Percentiles rank a stretch among this genome's conserved stretches.
Evolutionary conservation across 805 yeast species (phyloP).

Genomic region (Kodamaea kaohsiungensis): DNA sequence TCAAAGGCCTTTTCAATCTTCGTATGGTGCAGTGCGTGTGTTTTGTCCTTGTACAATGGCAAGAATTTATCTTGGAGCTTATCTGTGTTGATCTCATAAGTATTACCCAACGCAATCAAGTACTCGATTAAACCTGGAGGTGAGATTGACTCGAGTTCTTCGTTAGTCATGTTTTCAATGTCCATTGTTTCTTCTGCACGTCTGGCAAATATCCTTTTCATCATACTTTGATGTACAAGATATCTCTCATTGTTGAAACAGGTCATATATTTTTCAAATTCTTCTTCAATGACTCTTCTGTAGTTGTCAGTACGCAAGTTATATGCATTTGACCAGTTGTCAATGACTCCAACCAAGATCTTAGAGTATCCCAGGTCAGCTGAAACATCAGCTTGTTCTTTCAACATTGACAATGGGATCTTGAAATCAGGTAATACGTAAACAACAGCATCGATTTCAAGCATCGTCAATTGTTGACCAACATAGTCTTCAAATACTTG

Average conservation of each 20-base stretch:
- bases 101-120: conserved; percentile 79
- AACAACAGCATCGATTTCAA: conserved; percentile 44
- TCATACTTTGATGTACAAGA: conserved; percentile 45
- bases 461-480: conserved; percentile 29
- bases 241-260: conserved; percentile 41
- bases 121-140: conserved; percentile 79
- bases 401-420: conserved; percentile 76
- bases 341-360: conserved; percentile 75
- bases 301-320: conserved; percentile 64
- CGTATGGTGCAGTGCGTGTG: conserved; percentile 45
- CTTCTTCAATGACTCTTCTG: conserved; percentile 52
- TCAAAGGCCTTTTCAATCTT: conserved; percentile 38
- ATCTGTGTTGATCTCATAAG: conserved; percentile 75
- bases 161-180: conserved; percentile 41
- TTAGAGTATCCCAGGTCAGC: conserved; percentile 81
- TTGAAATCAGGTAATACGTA: conserved; percentile 75
- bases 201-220: conserved; percentile 34
- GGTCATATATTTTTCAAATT: conserved; percentile 41
- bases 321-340: conserved; percentile 64
- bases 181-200: conserved; percentile 23
- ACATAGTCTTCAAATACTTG: conserved; percentile 43
- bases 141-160: conserved; percentile 37
- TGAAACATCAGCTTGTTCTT: conserved; percentile 88
- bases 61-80: conserved; percentile 66
- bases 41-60: conserved; percentile 60